Evolutionary conservation across 2,329 filamentous ascomycete species (phyloP).

Genomic region (Colletotrichum eremochloae): DNA sequence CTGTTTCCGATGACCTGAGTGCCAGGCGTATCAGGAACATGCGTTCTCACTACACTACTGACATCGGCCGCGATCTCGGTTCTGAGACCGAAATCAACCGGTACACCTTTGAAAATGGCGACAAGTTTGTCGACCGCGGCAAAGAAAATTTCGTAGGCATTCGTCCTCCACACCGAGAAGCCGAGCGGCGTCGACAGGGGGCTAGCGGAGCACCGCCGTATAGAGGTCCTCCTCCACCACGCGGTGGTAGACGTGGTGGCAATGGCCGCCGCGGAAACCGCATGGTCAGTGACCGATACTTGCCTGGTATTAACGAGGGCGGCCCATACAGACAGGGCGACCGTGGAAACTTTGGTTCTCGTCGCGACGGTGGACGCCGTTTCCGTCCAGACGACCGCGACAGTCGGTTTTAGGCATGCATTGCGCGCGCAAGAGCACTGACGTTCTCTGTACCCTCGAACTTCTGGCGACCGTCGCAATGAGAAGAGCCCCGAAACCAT

Average conservation of each 20-base stretch:
- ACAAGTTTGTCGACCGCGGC: slow-evolving; percentile 78
- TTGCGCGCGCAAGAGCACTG: background rate
- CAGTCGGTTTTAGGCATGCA: slow-evolving; percentile 21
- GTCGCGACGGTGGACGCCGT: slow-evolving; percentile 43
- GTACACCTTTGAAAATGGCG: slow-evolving; percentile 79
- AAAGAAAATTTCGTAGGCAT: slow-evolving; percentile 78
- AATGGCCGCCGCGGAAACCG: slow-evolving; percentile 48
- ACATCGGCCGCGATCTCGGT: slow-evolving; percentile 57
- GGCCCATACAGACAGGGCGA: slow-evolving; percentile 44
- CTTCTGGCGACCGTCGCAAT: background rate
- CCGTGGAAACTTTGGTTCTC: slow-evolving; percentile 42
- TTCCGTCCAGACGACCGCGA: slow-evolving; percentile 41
- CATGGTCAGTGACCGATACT: slow-evolving; percentile 51
- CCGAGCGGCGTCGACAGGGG: slow-evolving; percentile 52
- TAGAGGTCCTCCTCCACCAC: slow-evolving; percentile 17
- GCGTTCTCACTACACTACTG: slow-evolving; percentile 60
- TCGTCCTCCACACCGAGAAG: slow-evolving; percentile 69
- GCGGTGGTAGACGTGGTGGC: slow-evolving; percentile 45
- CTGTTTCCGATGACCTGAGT: slow-evolving; percentile 75
- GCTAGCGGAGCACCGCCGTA: slow-evolving; percentile 42
- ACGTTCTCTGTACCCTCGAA: background rate
- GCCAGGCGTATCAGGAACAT: slow-evolving; percentile 73
- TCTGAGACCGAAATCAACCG: slow-evolving; percentile 69
- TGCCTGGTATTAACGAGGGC: slow-evolving; percentile 46
- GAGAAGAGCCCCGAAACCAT: background rate